Conservation (phyloP, 768 basidiomycete species). For the Suillus brevipes region DNA sequence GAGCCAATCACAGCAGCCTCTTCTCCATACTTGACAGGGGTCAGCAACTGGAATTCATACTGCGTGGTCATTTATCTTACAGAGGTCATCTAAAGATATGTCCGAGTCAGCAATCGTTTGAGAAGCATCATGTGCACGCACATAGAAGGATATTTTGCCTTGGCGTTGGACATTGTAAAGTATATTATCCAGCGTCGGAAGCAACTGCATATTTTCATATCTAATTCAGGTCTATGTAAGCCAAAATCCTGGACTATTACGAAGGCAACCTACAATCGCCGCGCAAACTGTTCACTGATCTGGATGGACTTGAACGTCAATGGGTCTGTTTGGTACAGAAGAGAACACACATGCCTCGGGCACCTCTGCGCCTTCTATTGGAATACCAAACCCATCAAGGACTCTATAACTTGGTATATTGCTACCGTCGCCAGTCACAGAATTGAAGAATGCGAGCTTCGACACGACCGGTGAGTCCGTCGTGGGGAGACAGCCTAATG, state of each 20-base stretch:
- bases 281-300: slow-evolving; percentile 71
- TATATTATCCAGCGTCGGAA: slow-evolving; percentile 84
- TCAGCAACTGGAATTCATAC: slow-evolving; percentile 7
- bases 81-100: slow-evolving; percentile 66
- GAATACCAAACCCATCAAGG: slow-evolving; percentile 75
- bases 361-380: slow-evolving; percentile 68
- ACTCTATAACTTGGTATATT: slow-evolving; percentile 87
- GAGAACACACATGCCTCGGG: slow-evolving; percentile 59
- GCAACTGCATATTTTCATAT: slow-evolving; percentile 76
- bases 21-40: slow-evolving; percentile 67
- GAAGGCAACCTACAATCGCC: slow-evolving; percentile 48
- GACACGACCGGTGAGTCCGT: slow-evolving; percentile 64
- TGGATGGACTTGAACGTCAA: slow-evolving; percentile 29
- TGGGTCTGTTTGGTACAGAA: background rate
- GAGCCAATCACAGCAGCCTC: slow-evolving; percentile 90
- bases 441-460: slow-evolving; percentile 77
- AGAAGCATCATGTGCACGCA: slow-evolving; percentile 37
- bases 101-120: slow-evolving; percentile 1
- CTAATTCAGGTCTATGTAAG: slow-evolving; percentile 30
- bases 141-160: slow-evolving; percentile 90
- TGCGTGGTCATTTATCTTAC: slow-evolving; percentile 44
- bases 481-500: slow-evolving; percentile 37
- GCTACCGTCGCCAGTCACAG: slow-evolving; percentile 57
- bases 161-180: slow-evolving; percentile 93
- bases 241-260: background rate